phyloP scores from a whole-genome alignment of 495 filamentous ascomycete species.

The Massariosphaeria phaeospora region DNA sequence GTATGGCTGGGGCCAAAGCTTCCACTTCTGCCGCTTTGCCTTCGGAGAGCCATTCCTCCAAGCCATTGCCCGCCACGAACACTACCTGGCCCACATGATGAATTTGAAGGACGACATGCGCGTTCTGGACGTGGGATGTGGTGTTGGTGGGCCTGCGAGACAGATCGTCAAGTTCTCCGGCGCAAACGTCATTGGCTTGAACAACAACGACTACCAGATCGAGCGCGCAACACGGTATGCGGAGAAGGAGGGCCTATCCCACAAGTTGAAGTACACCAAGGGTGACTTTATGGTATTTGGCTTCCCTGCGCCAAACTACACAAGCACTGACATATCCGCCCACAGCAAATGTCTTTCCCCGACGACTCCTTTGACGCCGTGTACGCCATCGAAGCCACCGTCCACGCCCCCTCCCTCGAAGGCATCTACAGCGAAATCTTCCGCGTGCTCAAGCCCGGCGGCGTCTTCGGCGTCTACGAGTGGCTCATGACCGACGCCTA shows the following conservation, averaged over 20 bases:
- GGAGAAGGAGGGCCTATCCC: conserved; percentile 67
- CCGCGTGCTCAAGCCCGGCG: conserved; percentile 93
- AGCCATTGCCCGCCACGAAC: conserved; percentile 95
- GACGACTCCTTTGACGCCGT: conserved; percentile 90
- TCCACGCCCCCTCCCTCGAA: conserved; percentile 89
- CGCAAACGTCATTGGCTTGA: conserved; percentile 82
- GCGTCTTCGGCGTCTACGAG: conserved; percentile 95
- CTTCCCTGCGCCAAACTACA: not conserved
- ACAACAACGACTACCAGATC: conserved; percentile 99
- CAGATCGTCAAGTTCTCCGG: conserved; percentile 96
- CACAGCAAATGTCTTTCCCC: conserved; percentile 90
- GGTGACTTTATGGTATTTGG: conserved; percentile 87
- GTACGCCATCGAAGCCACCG: conserved; percentile 96
- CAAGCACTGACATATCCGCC: conserved; percentile 1
- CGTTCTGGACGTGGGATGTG: conserved; percentile 95
- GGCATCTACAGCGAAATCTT: conserved; percentile 93
- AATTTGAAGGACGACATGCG: conserved; percentile 79
- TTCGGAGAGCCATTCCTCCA: conserved; percentile 82
- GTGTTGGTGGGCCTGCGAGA: conserved; percentile 93
- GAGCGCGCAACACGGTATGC: conserved; percentile 87
- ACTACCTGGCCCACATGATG: conserved; percentile 91
- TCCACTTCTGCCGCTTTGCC: conserved; percentile 98
- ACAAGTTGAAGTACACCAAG: conserved; percentile 86
- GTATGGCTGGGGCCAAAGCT: conserved; percentile 89
- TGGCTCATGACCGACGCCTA: conserved; percentile 99